Conservation (phyloP, 257 asterid genomes). For the Craterostigma plantagineum region DNA sequence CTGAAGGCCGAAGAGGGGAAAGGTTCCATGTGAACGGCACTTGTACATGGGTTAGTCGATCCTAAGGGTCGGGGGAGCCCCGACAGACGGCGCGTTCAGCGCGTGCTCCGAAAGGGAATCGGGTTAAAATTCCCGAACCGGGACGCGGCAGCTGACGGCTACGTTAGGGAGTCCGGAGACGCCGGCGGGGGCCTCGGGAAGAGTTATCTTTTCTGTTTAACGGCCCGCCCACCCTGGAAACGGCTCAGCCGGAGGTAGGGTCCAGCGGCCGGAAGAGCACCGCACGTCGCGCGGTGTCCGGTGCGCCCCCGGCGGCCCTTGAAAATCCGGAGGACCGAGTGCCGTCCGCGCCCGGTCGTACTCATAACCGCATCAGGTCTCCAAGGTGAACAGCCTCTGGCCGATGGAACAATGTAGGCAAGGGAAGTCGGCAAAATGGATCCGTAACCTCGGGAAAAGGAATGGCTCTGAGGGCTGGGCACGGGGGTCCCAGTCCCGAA, state of each 20-base stretch:
- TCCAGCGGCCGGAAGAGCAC: constrained; percentile 30
- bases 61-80: constrained; percentile 4
- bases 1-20: constrained; percentile 8
- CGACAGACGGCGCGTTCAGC: not conserved
- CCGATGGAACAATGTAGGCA: too few species aligned
- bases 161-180: constrained; percentile 11
- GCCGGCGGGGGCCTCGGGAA: constrained; percentile 24
- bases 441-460: too few species aligned
- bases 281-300: constrained; percentile 37
- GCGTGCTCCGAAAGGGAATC: constrained; percentile 4
- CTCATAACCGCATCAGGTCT: too few species aligned
- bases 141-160: constrained; percentile 1
- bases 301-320: constrained; percentile 37
- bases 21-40: constrained; percentile 8
- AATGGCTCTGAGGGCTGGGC: too few species aligned
- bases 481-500: too few species aligned
- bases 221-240: constrained; percentile 21
- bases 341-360: constrained; percentile 17
- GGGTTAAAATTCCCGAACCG: constrained; percentile 4
- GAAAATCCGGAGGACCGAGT: constrained; percentile 37
- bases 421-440: too few species aligned
- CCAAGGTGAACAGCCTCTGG: too few species aligned
- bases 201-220: constrained; percentile 27
- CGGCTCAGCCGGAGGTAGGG: constrained; percentile 21
- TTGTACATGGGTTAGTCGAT: constrained; percentile 5